Base-by-base conservation (phyloP, 78 protist genomes). In the Dictyostelium brefeldianum region DNA sequence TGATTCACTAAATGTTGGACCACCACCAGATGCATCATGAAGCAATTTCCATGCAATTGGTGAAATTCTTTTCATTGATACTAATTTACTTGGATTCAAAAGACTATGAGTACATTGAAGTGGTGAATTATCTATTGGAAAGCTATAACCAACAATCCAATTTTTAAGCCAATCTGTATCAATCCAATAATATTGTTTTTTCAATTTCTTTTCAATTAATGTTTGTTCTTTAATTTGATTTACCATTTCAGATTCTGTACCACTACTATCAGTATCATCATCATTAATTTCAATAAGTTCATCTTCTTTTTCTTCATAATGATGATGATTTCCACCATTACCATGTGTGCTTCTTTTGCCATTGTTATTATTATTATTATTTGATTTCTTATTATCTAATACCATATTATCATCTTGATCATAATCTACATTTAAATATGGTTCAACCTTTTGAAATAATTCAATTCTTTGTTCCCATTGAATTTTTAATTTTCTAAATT, bases 171-270 rank as follows among this genome's bases (percentile, higher is more conserved):
- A 77, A 27, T 87, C 78, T 8, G 70, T 53, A 18, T 25, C 43
- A 20, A 87, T 78, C 93, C 93, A 87, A 77, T 77, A 64, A 51
- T 87, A 87, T 14, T 29, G n/a, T 0, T 47, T 46, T n/a, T 18
- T 41, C n/a, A 2, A 20, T 4, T 17, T 17, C 1, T 12, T 9
- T 1, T 41, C 81, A 5, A 41, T 14, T 20, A 75, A 8, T 43
- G 41, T 20, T 41, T 79, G 25, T 31, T 56, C 36, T 8, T 46
- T 41, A 25, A 62, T 25, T 3, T 17, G 56, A 2, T 36, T 29
- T 17, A 20, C 9, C 46, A 57, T 25, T 57, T 59, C 43, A 36
- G 20, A 7, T 41, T 79, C n/a, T n/a, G 46, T 46, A 59, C 0
- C 17, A 12, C 29, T 15, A 0, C 15, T 10, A 14, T 71, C 15